A percentile compares a stretch with the other conserved stretches of the same genome.
These are phyloP conservation scores for Penicillium griseofulvum DNA, from an alignment of 2,329 filamentous ascomycete genomes.

Conservation along the genomic window DNA sequence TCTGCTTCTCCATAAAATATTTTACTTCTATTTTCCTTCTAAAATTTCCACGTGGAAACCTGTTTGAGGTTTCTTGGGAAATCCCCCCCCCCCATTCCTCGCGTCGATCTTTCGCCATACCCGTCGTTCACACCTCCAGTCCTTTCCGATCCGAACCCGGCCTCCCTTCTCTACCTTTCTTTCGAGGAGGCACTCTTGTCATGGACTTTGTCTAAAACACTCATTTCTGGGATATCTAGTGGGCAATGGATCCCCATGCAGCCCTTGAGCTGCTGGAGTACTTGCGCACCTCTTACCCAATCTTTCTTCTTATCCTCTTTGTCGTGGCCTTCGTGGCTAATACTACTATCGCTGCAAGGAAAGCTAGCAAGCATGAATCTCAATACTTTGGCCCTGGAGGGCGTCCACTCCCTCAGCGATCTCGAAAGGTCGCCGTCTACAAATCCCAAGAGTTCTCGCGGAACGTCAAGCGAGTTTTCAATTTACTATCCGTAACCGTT, in stretches of 20 bases:
- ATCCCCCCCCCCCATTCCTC: slow-evolving; percentile 2
- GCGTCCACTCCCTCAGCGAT: slow-evolving; percentile 74
- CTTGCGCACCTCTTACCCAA: slow-evolving; percentile 60
- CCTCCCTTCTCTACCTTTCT: slow-evolving; percentile 9
- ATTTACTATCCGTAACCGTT: slow-evolving; percentile 68
- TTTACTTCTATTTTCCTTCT: background rate
- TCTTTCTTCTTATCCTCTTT: slow-evolving; percentile 64
- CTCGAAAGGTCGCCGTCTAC: slow-evolving; percentile 48
- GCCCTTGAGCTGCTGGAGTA: slow-evolving; percentile 46
- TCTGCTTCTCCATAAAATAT: slow-evolving; percentile 1
- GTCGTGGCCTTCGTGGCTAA: slow-evolving; percentile 60
- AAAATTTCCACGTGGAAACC: slow-evolving; percentile 7
- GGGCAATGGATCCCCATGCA: slow-evolving; percentile 38
- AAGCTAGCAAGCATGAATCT: slow-evolving; percentile 48
- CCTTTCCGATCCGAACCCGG: slow-evolving; percentile 21
- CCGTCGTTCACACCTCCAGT: slow-evolving; percentile 14
- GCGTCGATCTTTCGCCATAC: slow-evolving; percentile 22
- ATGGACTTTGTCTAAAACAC: slow-evolving; percentile 33
- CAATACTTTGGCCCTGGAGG: slow-evolving; percentile 75
- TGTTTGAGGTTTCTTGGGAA: background rate
- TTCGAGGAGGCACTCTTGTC: slow-evolving; percentile 22
- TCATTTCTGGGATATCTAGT: slow-evolving; percentile 3
- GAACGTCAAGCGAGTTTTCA: slow-evolving; percentile 69
- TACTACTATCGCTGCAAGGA: slow-evolving; percentile 56
- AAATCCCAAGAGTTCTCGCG: slow-evolving; percentile 60